Evolutionary conservation across 371 early-diverging fungal genomes (phyloP).

Genomic region (Mucor irregularis): DNA sequence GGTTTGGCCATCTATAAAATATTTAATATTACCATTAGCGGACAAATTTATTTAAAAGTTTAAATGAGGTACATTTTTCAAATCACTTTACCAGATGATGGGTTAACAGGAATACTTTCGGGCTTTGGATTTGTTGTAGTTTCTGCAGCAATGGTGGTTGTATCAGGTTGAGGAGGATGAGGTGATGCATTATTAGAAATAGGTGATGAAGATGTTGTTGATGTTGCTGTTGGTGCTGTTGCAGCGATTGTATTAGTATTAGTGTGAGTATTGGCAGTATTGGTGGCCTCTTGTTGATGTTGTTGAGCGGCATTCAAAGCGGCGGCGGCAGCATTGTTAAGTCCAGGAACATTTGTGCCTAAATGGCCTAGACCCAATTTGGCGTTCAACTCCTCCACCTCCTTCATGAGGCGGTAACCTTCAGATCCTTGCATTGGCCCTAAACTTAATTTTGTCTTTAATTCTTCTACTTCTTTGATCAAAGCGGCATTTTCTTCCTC

Average conservation of each 20-base stretch:
- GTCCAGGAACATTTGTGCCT: constrained; percentile 24
- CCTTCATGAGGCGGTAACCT: constrained; percentile 60
- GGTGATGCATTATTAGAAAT: too few species aligned
- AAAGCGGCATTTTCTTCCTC: constrained; percentile 65
- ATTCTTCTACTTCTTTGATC: constrained; percentile 65
- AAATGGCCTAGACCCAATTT: constrained; percentile 60
- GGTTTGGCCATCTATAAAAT: too few species aligned
- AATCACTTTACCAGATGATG: too few species aligned
- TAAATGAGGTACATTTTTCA: too few species aligned
- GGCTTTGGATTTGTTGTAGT: not conserved
- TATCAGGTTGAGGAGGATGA: not conserved
- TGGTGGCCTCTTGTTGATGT: constrained; percentile 3
- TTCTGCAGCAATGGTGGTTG: not conserved
- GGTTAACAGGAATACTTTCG: too few species aligned
- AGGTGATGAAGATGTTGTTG: too few species aligned
- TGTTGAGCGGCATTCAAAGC: not conserved
- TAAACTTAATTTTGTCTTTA: constrained; percentile 63
- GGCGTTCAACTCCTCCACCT: constrained; percentile 69
- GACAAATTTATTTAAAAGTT: too few species aligned
- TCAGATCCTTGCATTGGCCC: constrained; percentile 63
- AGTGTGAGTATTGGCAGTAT: not conserved
- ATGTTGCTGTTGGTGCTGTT: not conserved
- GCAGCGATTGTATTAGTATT: too few species aligned
- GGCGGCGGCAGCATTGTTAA: not conserved
- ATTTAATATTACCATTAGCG: too few species aligned